Evolutionary conservation across 1,284 basidiomycete species (phyloP).

Genomic region (Lignosus rhinocerotis): DNA sequence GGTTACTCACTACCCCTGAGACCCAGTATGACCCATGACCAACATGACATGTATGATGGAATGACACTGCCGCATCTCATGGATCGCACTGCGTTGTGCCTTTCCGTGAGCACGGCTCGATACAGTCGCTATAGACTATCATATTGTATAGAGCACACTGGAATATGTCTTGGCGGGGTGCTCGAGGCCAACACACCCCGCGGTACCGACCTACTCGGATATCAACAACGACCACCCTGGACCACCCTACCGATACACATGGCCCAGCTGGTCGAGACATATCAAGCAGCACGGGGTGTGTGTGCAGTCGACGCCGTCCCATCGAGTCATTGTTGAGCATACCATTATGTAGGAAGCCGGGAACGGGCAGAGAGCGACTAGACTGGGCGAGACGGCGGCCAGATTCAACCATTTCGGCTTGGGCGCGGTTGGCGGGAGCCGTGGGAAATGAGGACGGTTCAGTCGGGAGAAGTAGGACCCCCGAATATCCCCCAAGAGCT

Average conservation of each 20-base stretch:
- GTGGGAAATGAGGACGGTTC: slow-evolving; percentile 22
- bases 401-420: not conserved
- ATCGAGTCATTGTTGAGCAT: too few species aligned
- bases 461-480: slow-evolving; percentile 22
- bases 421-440: slow-evolving; percentile 17
- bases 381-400: slow-evolving; percentile 16
- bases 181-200: not conserved
- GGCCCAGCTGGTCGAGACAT: too few species aligned
- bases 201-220: too few species aligned
- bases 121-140: not conserved
- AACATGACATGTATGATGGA: too few species aligned
- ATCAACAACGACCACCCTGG: too few species aligned
- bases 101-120: not conserved
- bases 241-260: too few species aligned
- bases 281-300: too few species aligned
- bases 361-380: slow-evolving; percentile 1
- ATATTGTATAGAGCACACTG: not conserved
- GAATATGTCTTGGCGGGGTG: not conserved
- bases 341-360: not conserved
- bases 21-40: not conserved
- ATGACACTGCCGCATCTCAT: not conserved
- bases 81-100: not conserved
- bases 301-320: too few species aligned
- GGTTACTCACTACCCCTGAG: not conserved
- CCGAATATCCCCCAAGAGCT: too few species aligned